These are phyloP conservation scores for Carex arenaria DNA, from an alignment of 202 grass and related monocot species.

Conservation along the genomic window DNA sequence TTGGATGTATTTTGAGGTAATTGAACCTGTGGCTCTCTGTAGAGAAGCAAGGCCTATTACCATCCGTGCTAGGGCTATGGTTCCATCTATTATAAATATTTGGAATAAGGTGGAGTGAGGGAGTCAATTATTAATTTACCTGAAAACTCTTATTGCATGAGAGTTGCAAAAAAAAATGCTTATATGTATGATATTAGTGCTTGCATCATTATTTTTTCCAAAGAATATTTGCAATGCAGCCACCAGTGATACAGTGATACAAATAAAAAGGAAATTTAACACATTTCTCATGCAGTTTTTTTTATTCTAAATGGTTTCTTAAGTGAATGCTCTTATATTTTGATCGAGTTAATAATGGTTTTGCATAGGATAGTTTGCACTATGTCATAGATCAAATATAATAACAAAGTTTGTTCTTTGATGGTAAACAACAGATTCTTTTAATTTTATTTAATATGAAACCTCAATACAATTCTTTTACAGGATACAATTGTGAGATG, in stretches of 20 bases:
- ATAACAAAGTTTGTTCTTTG: not conserved
- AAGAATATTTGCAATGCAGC: not conserved
- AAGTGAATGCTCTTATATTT: not conserved
- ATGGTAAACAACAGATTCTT: not conserved
- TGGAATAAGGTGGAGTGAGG: not conserved
- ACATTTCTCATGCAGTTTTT: not conserved
- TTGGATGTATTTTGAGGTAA: not conserved
- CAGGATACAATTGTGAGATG: slow-evolving; percentile 96
- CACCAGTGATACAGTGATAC: not conserved
- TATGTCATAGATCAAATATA: not conserved
- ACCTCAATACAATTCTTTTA: slow-evolving; percentile 5
- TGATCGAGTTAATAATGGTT: not conserved
- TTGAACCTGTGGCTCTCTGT: not conserved
- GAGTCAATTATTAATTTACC: slow-evolving; percentile 1
- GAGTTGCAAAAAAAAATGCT: not conserved
- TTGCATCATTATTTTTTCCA: not conserved
- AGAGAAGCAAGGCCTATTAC: not conserved
- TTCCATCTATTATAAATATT: not conserved
- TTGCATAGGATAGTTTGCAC: not conserved
- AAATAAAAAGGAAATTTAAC: not conserved
- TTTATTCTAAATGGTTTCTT: not conserved
- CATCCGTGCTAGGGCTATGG: not conserved
- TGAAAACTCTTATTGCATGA: not conserved
- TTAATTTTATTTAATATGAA: not conserved
- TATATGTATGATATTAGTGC: not conserved